Evolutionary conservation across 2,329 filamentous ascomycete genomes (phyloP), one percentile per base, ranked within the genome.

Genomic region (Pseudogymnoascus sp.): DNA sequence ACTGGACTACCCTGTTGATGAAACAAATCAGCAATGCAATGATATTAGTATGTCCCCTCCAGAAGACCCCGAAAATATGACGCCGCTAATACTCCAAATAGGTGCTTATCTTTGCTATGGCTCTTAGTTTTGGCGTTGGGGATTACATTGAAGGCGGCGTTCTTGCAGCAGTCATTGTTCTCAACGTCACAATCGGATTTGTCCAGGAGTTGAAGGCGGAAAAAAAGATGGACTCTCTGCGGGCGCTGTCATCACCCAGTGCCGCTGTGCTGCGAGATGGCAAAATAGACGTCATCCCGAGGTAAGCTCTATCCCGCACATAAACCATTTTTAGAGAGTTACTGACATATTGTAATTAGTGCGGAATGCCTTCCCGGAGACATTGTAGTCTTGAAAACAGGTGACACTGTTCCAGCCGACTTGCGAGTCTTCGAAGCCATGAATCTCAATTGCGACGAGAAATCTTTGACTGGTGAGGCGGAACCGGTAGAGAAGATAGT

Each of bases 401-500:
- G 94, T 61, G 94, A 97, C 78, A 97, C 96, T 76, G 90, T 97
- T 59, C 92, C 94, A 1, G 94, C 93, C 0, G 94, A 99, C 72
- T 82, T 97, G 16, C 74, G 78, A 64, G 49, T 67, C 75, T 81
- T 81, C 65, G 78, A 82, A 66, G 78, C 75, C 31, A 83, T 86
- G 77, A 86, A 86, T 68, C 76, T 83, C 37, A 81, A 82, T 63
- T 85, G 82, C 65, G 92, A 97, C 67, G 94, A 99, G 77, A 96
- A 91, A 72, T 97, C 97, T 90, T 91, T 99, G 60, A 99, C 94
- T 2, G 94, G 94, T 65, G 94, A 99, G 77, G 89, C 93, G 1
- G 92, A 97, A 81, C 92, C 93, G 0, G 91, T 97, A 23, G 86
- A 92, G 70, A 99, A 97, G 77, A 87, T 83, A 68, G 86, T 76